Conservation (phyloP, 164 flowering plant genomes). For the Magnolia officinalis region DNA sequence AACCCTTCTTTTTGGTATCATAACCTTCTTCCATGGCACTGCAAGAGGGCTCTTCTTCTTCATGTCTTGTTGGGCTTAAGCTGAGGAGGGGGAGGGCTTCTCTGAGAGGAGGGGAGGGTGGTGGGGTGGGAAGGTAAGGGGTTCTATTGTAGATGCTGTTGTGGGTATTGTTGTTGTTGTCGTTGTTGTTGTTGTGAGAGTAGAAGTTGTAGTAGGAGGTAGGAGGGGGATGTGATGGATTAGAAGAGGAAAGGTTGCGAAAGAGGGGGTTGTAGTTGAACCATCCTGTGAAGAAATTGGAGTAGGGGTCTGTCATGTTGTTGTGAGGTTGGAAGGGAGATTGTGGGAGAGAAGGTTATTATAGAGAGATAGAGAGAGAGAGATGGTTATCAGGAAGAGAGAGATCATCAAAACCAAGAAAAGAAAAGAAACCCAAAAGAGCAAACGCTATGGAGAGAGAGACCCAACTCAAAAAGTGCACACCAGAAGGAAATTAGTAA, state of each 20-base stretch:
- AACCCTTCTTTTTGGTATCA: slow-evolving; percentile 23
- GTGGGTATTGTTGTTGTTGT: background rate
- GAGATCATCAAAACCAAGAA: background rate
- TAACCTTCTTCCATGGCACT: slow-evolving; percentile 45
- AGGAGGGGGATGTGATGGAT: slow-evolving; percentile 25
- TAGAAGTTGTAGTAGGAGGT: slow-evolving; percentile 20
- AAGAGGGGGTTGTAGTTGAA: slow-evolving; percentile 29
- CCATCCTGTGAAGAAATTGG: slow-evolving; percentile 57
- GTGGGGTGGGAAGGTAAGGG: slow-evolving; percentile 1
- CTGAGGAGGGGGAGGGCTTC: slow-evolving; percentile 82
- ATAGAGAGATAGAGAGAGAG: slow-evolving; percentile 10
- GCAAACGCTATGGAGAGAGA: background rate
- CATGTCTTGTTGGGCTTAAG: slow-evolving; percentile 57
- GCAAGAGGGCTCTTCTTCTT: slow-evolving; percentile 21
- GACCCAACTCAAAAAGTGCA: slow-evolving; percentile 6
- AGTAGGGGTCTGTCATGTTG: slow-evolving; percentile 55
- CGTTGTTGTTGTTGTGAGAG: slow-evolving; percentile 3
- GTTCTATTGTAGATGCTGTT: background rate
- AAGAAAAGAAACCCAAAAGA: background rate
- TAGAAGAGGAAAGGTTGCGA: slow-evolving; percentile 23
- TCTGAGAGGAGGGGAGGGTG: slow-evolving; percentile 72
- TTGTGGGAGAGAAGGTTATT: background rate
- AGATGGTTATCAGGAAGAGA: slow-evolving; percentile 4
- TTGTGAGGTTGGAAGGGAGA: slow-evolving; percentile 12
- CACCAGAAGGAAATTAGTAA: slow-evolving; percentile 1